Base-by-base conservation (phyloP, 164 flowering plant genomes). In the Akebia trifoliata region DNA sequence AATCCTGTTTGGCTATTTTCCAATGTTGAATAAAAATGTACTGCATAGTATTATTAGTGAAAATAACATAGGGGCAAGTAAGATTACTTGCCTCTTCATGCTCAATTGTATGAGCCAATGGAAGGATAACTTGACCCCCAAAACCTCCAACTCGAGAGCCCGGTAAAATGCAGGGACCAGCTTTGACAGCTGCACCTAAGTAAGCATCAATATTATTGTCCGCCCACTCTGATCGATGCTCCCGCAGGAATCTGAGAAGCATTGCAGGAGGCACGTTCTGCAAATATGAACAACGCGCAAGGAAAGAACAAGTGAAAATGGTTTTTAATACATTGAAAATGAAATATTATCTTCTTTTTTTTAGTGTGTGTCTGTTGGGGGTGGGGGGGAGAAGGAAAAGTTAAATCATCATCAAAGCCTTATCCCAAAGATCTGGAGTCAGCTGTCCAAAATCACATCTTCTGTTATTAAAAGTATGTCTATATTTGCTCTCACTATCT, bases 211-310 rank as follows among this genome's bases (percentile, higher is more conserved):
- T 82, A 29, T 69, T 82, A 68, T 70, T 74, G 66, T 94, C 99
- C 12, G 97, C 96, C 99, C 99, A 94, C 67, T 94, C 99, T 36
- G 99, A 90, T 42, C 99, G 78, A 47, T 94, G 99, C 78, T 94
- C 99, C 32, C 99, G 67, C 60, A 94, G 65, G 66, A 94, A 94
- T 39, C 97, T 73, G 10, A 94, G 83, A 7, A 94, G 90, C 56
- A 94, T 71, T 14, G 97, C 96, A 6, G 99, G 96, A 56, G 99
- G 96, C 26, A 94, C 99, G 75, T 94, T 90, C 99, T 94, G 76
- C 63, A 70, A 53, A 46, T 1, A 31, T 20, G 50, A 45, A 61
- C 14, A 54, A 14, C 1, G 28, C 5, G 22, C 25, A 34, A 42
- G 26, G 8, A 47, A 32, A 54, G 17, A 48, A 22, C 24, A 17